These are phyloP conservation scores for Eucalyptus camaldulensis DNA, from an alignment of 345 rosid genomes.

Conservation along the genomic window DNA sequence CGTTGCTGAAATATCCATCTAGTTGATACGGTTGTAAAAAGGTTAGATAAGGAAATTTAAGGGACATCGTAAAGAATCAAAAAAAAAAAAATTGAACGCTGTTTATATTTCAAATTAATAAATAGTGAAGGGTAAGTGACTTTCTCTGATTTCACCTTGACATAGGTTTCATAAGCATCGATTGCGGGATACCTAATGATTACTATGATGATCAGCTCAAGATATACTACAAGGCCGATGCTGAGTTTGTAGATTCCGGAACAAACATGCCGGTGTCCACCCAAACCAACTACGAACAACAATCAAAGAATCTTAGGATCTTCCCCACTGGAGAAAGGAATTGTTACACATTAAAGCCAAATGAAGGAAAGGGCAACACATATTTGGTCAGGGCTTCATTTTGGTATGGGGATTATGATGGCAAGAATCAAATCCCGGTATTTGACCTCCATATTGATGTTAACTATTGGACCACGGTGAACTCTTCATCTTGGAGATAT, in stretches of 20 bases:
- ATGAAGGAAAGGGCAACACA: background rate
- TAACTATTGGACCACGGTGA: conserved; percentile 25
- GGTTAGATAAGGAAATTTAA: background rate
- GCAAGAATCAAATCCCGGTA: background rate
- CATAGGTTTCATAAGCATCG: conserved; percentile 8
- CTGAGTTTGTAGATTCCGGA: background rate
- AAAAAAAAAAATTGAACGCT: too few relatives aligned
- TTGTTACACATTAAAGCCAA: conserved; percentile 11
- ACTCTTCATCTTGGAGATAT: background rate
- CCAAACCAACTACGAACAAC: background rate
- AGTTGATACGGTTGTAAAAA: background rate
- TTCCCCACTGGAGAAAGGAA: conserved; percentile 22
- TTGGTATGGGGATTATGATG: conserved; percentile 48
- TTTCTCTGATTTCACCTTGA: background rate
- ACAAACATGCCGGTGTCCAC: background rate
- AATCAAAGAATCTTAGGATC: background rate
- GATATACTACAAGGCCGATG: conserved; percentile 1
- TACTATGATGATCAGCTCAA: background rate
- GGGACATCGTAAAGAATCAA: background rate
- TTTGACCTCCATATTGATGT: conserved; percentile 40
- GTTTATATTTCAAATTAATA: background rate
- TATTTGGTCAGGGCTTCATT: conserved; percentile 41
- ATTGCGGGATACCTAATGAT: background rate
- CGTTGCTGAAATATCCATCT: background rate
- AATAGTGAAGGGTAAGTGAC: background rate